Base-by-base conservation (phyloP, 192 early-diverging fungal species). In the Entomortierella chlamydospora region DNA sequence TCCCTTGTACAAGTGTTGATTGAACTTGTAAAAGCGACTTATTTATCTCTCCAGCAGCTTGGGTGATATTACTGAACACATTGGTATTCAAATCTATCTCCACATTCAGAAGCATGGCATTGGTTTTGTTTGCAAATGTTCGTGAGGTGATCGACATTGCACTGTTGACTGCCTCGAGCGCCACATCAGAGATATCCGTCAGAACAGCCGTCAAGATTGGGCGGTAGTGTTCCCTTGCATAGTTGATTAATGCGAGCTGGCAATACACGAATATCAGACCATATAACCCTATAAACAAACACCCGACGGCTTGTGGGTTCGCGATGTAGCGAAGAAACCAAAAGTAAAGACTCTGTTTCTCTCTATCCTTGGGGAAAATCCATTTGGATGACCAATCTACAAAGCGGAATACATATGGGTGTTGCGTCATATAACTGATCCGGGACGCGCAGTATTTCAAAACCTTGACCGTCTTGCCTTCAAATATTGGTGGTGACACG, bases 291-390 rank as follows among this genome's bases (percentile, higher is more conserved):
- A 84, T 50, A 4, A 65, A 3, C 17, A 84, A 64, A 51, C 78
- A 81, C 7, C 59, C 41, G 0, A 81, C 23, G 7, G 73, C 79
- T n/a, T 57, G 59, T 25, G 61, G 62, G 10, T 71, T 54, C 1
- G 58, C 17, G 26, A 81, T 64, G 18, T 73, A 84, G 30, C 60
- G 50, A 10, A 61, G 51, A 34, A 77, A 84, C 83, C 83, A 84
- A 17, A 68, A 37, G 42, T 56, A 81, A 12, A 77, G 47, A 57
- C 57, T 28, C 9, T 37, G 55, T 41, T 64, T 57, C 29, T 68
- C 25, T 11, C 5, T 15, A 10, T 73, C 52, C 18, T 57, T 73
- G 25, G 62, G 68, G 20, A 70, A 73, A 2, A 70, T 25, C 0
- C 57, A 2, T 1, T 45, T 28, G 0, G 68, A 57, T 8, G 51